These are phyloP conservation scores for Beta lomatogona DNA, from an alignment of 179 eudicot species.

Conservation along the genomic window DNA sequence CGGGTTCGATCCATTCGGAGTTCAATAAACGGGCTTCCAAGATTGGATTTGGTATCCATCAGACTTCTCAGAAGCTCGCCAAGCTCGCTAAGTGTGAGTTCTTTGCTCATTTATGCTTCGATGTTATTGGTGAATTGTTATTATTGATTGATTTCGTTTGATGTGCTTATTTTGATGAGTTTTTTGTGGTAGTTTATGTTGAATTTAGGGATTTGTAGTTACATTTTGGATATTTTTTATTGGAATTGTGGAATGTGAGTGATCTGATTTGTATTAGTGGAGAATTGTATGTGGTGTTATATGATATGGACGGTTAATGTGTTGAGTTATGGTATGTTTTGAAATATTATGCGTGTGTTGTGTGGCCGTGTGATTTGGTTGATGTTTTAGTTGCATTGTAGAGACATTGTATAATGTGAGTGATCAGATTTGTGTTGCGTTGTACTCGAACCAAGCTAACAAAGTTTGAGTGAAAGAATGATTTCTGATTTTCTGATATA, in stretches of 20 bases:
- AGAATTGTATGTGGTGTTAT: too few relatives aligned
- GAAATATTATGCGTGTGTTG: too few relatives aligned
- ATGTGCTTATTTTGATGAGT: neutral
- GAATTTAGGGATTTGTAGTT: neutral
- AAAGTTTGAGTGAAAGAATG: too few relatives aligned
- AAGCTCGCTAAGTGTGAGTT: constrained; percentile 82
- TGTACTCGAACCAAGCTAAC: neutral
- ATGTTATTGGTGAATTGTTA: neutral
- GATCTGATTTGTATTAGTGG: too few relatives aligned
- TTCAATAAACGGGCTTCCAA: constrained; percentile 80
- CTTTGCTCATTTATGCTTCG: neutral
- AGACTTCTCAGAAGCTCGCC: constrained; percentile 86
- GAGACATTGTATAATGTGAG: neutral
- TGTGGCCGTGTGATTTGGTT: neutral
- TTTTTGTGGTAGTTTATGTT: neutral
- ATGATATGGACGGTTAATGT: too few relatives aligned
- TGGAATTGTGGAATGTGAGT: too few relatives aligned
- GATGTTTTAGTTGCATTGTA: neutral
- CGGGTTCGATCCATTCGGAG: constrained; percentile 66
- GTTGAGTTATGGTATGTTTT: too few relatives aligned
- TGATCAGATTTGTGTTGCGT: neutral
- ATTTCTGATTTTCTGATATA: neutral
- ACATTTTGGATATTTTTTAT: neutral
- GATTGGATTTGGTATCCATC: constrained; percentile 85
- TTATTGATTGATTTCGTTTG: neutral